These are phyloP conservation scores for Agaricus subrufescens DNA, from an alignment of 768 basidiomycete species.

Conservation along the genomic window DNA sequence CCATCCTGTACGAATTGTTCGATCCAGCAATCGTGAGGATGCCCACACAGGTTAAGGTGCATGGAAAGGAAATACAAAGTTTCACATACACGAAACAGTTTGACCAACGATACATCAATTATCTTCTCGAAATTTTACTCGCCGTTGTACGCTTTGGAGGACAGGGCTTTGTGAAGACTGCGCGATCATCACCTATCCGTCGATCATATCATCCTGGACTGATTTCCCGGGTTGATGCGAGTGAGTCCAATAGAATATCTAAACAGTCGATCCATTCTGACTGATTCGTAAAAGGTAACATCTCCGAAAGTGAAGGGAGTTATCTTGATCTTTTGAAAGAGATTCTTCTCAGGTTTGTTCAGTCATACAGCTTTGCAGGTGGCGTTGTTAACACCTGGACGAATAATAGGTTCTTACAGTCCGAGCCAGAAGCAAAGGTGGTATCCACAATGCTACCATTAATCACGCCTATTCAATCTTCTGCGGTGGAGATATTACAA, in stretches of 20 bases:
- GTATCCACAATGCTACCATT: conserved; percentile 50
- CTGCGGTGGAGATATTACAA: conserved; percentile 78
- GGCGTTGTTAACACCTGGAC: conserved; percentile 3
- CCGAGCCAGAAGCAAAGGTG: conserved; percentile 59
- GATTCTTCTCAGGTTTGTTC: conserved; percentile 62
- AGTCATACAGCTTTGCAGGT: neutral
- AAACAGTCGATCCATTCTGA: neutral
- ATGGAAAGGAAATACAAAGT: conserved; percentile 61
- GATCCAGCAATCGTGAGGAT: conserved; percentile 62
- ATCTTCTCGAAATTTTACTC: conserved; percentile 74
- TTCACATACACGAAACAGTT: conserved; percentile 70
- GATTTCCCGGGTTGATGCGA: conserved; percentile 51
- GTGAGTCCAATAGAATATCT: conserved; percentile 31
- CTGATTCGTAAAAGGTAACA: conserved; percentile 22
- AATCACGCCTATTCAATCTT: conserved; percentile 67
- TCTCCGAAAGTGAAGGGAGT: conserved; percentile 48
- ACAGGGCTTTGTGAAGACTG: conserved; percentile 77
- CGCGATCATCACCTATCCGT: conserved; percentile 57
- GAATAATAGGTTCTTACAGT: conserved; percentile 60
- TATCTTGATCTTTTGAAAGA: conserved; percentile 79
- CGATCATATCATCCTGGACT: conserved; percentile 64
- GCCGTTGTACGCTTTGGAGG: conserved; percentile 84
- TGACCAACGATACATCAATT: conserved; percentile 68
- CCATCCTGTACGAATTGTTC: conserved; percentile 72
- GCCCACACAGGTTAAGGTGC: conserved; percentile 45